Conservation (phyloP, 495 filamentous ascomycete species). For the Tuber melanosporum region DNA sequence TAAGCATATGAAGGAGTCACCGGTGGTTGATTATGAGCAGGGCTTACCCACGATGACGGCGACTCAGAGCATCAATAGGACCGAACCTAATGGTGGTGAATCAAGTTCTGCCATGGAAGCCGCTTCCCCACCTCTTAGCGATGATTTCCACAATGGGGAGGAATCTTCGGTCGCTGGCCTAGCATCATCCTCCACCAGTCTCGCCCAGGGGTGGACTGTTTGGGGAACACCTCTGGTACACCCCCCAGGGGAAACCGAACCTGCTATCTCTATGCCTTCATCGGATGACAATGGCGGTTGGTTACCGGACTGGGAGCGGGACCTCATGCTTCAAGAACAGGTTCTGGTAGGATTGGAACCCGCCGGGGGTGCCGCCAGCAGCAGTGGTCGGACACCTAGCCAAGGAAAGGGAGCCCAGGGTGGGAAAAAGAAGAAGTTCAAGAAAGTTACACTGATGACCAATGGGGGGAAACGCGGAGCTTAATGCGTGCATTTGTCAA, state of each 20-base stretch:
- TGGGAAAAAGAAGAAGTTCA: constrained; percentile 10
- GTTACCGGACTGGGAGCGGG: background rate
- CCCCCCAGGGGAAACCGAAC: background rate
- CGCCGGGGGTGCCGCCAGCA: background rate
- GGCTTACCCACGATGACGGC: background rate
- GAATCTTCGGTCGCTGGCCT: background rate
- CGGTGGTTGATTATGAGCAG: background rate
- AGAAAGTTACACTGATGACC: constrained; percentile 32
- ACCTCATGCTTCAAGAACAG: background rate
- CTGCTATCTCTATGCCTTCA: background rate
- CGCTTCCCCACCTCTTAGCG: background rate
- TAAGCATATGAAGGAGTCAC: background rate
- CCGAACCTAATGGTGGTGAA: background rate
- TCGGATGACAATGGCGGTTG: background rate
- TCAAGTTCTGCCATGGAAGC: background rate
- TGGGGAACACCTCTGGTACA: background rate
- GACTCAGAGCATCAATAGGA: background rate
- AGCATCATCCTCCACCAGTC: background rate
- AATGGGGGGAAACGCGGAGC: constrained; percentile 42
- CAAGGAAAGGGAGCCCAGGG: constrained; percentile 9
- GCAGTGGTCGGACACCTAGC: background rate
- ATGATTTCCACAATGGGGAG: background rate
- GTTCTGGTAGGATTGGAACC: background rate
- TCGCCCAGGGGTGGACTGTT: background rate
- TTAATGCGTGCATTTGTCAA: constrained; percentile 14